Base-by-base conservation (phyloP, 1,284 basidiomycete genomes). In the Sanghuangporus weigelae region DNA sequence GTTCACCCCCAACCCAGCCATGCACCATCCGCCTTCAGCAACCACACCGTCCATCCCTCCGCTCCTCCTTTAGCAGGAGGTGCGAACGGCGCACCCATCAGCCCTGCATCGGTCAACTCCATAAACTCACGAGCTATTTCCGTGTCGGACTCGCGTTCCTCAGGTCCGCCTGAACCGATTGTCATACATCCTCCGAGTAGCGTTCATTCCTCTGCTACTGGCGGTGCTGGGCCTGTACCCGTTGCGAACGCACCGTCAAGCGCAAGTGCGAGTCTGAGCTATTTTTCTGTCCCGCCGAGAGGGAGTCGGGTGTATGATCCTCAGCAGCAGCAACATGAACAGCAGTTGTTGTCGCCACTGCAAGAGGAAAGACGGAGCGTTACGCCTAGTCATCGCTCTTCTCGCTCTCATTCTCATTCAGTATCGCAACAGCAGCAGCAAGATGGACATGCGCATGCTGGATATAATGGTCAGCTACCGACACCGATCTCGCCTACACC, bases 121-220 rank as follows among this genome's bases (percentile, higher is more conserved):
- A 58, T 58, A 14, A 36, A 48, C 42, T 57, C 54, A 21, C 61
- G 46, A 16, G 35, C 59, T 7, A 61, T 56, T 8, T 57, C 63
- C 2, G 7, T 56, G 3, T 50, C 63, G 8, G 51, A 48, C 23
- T 57, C 57, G n/a, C 58, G 51, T 14, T 48, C 59, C 7, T 51
- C 59, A 14, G 42, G 35, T 35, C 50, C 38, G 7, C 62, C 62
- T 2, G 63, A 64, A 44, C 51, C 46, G 8, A 64, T 64, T n/a
- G 55, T 51, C 19, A 57, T 64, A 11, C 63, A 64, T 44, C 63
- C 63, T 6, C 63, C 63, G 5, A 39, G 48, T 16, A 58, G 21
- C 14, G 49, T 35, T 23, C 57, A 59, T 31, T 31, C 26, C 26
- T 31, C 26, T 31, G 26, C 26, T 31, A 5, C 26, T 31, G 26